These are phyloP conservation scores for Epichloe typhina DNA, from an alignment of 2,329 filamentous ascomycete species.

Conservation along the genomic window DNA sequence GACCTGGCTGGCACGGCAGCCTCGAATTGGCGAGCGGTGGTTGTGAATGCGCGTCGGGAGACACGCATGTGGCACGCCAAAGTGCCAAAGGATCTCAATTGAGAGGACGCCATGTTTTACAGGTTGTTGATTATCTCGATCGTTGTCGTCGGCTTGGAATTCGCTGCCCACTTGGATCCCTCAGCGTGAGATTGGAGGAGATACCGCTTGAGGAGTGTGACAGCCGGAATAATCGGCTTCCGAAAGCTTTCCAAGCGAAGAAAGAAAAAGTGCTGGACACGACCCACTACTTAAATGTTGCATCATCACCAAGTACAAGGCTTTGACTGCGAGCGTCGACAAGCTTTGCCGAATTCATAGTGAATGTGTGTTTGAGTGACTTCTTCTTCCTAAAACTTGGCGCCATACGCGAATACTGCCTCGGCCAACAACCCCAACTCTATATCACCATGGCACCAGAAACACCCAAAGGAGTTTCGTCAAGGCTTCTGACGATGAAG, in stretches of 20 bases:
- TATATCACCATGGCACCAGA: slow-evolving; percentile 29
- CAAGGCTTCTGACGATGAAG: slow-evolving; percentile 84
- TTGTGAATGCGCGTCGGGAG: slow-evolving; percentile 33
- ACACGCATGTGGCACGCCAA: slow-evolving; percentile 31
- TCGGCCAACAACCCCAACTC: too few species aligned
- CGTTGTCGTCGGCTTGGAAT: slow-evolving; percentile 1
- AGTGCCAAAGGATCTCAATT: slow-evolving; percentile 31
- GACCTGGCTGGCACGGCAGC: slow-evolving; percentile 26
- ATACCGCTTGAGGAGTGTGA: background rate
- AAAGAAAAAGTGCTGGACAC: background rate
- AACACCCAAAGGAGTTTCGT: slow-evolving; percentile 62
- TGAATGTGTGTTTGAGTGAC: background rate
- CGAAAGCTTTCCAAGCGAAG: background rate
- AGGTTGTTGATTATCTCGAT: background rate
- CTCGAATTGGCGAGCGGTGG: slow-evolving; percentile 34
- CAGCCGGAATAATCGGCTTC: slow-evolving; percentile 6
- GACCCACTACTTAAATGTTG: background rate
- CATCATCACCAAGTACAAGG: background rate
- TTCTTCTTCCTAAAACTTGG: background rate
- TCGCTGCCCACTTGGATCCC: background rate
- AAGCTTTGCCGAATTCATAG: background rate
- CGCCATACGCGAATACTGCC: too few species aligned
- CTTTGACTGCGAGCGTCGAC: background rate
- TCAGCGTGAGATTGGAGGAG: background rate
- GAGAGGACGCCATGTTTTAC: slow-evolving; percentile 29